Evolutionary conservation across 352 stramenopile species (phyloP).

Genomic region (Phytophthora ohioensis): DNA sequence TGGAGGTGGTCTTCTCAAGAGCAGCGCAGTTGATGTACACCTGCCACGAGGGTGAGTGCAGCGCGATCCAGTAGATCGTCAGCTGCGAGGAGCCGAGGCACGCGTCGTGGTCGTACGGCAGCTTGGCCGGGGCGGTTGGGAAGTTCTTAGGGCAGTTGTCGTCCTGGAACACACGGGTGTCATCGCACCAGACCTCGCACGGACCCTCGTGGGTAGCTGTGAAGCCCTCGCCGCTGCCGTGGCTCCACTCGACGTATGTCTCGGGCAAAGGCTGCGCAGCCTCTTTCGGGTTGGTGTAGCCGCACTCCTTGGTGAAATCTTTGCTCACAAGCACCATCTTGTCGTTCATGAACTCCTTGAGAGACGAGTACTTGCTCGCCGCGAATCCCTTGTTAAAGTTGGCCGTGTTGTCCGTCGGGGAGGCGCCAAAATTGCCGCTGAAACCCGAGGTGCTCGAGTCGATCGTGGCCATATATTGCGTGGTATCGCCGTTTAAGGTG

Average conservation of each 20-base stretch:
- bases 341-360: constrained; percentile 36
- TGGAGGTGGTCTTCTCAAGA: constrained; percentile 31
- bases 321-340: constrained; percentile 25
- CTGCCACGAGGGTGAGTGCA: constrained; percentile 55
- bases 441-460: constrained; percentile 34
- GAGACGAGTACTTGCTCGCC: constrained; percentile 32
- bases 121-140: constrained; percentile 34
- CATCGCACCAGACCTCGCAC: constrained; percentile 57
- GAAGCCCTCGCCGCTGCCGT: constrained; percentile 43
- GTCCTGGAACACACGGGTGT: constrained; percentile 47
- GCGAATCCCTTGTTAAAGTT: constrained; percentile 34
- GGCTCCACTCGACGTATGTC: constrained; percentile 39
- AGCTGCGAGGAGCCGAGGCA: constrained; percentile 39
- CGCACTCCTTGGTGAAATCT: constrained; percentile 34
- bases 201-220: constrained; percentile 49
- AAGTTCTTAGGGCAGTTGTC: constrained; percentile 48
- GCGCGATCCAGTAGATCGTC: constrained; percentile 48
- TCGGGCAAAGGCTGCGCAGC: constrained; percentile 28
- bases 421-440: constrained; percentile 20
- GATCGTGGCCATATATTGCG: constrained; percentile 36
- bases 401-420: constrained; percentile 33
- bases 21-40: constrained; percentile 56
- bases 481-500: constrained; percentile 35
- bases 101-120: constrained; percentile 49
- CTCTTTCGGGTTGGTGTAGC: constrained; percentile 38